Conservation (phyloP, 2,329 filamentous ascomycete species). For the Mycosphaerella sp. region DNA sequence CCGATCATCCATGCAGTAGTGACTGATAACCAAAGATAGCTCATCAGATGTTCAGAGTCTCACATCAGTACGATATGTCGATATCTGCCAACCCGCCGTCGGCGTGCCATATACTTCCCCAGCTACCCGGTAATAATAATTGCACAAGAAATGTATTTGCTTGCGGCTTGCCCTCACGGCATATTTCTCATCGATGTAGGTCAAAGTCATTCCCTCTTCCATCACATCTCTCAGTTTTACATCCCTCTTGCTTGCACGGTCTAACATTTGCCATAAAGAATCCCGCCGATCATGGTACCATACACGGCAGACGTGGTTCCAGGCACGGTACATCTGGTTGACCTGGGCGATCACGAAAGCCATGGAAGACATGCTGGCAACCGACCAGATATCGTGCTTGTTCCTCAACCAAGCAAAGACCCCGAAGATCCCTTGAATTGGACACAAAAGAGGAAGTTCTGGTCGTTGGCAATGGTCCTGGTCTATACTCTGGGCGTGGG, state of each 20-base stretch:
- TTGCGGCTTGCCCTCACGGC: neutral
- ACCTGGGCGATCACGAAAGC: conserved; percentile 2
- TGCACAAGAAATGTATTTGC: no score
- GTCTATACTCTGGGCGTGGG: conserved; percentile 34
- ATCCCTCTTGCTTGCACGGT: neutral
- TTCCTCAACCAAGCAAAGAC: conserved; percentile 22
- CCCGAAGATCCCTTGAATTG: conserved; percentile 26
- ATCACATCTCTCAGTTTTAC: neutral
- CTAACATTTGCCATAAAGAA: neutral
- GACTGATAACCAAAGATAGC: neutral
- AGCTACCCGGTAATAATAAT: no score
- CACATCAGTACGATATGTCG: no score
- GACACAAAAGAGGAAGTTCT: conserved; percentile 19
- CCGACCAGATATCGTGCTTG: conserved; percentile 17
- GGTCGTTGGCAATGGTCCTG: conserved; percentile 17
- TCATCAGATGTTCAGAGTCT: no score
- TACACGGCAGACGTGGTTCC: conserved; percentile 14
- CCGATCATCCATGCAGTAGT: neutral
- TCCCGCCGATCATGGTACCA: neutral
- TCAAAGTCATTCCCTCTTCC: neutral
- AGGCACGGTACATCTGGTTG: conserved; percentile 20
- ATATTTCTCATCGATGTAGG: neutral
- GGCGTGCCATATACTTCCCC: no score
- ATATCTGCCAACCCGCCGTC: no score
- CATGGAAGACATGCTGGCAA: conserved; percentile 4